phyloP scores from a whole-genome alignment of 2,329 filamentous ascomycete genomes.

The Coniochaeta pulveracea region DNA sequence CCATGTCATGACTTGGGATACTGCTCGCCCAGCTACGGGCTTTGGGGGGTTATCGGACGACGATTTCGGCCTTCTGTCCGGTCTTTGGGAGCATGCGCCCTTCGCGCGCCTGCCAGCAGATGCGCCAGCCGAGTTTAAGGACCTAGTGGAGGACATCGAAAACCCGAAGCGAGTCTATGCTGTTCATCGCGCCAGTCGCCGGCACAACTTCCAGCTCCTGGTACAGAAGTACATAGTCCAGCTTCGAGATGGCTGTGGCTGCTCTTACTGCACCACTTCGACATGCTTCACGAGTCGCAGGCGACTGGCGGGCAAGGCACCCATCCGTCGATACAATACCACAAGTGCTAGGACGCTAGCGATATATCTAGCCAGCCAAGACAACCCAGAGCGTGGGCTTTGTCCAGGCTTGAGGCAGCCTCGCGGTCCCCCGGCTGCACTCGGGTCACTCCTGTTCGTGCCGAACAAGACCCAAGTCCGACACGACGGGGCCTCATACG shows the following conservation, averaged over 20 bases:
- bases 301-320: constrained; percentile 52
- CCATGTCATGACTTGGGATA: constrained; percentile 40
- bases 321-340: constrained; percentile 67
- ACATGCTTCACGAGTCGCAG: constrained; percentile 74
- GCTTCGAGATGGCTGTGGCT: constrained; percentile 70
- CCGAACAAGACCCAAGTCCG: constrained; percentile 15
- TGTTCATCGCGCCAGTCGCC: constrained; percentile 47
- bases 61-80: constrained; percentile 39
- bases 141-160: constrained; percentile 45
- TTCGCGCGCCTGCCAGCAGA: constrained; percentile 49
- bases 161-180: constrained; percentile 51
- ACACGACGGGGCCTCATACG: constrained; percentile 10
- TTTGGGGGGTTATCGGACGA: constrained; percentile 14
- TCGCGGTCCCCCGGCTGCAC: constrained; percentile 29
- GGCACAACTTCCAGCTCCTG: constrained; percentile 53
- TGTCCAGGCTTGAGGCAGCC: constrained; percentile 42
- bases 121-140: constrained; percentile 45
- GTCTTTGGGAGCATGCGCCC: constrained; percentile 49
- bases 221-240: constrained; percentile 70
- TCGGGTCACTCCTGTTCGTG: constrained; percentile 35
- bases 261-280: constrained; percentile 55
- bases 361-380: constrained; percentile 67
- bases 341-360: constrained; percentile 75
- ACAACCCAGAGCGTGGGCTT: constrained; percentile 60
- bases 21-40: constrained; percentile 21